Conservation (phyloP, 1,284 basidiomycete genomes). For the Trametes versicolor region DNA sequence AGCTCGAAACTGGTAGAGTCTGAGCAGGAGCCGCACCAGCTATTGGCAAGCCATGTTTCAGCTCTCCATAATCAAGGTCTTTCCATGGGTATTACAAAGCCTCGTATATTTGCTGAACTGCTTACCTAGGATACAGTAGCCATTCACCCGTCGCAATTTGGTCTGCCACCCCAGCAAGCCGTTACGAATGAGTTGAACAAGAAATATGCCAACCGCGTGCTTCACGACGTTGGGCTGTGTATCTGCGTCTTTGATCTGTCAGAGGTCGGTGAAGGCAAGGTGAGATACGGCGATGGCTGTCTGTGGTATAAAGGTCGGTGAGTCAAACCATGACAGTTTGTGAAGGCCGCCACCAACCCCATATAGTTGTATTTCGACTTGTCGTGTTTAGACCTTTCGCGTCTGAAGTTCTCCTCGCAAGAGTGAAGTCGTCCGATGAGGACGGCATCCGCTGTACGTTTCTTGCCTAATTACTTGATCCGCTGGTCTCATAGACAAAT, state of each 20-base stretch:
- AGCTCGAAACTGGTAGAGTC: too few species aligned
- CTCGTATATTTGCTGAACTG: constrained; percentile 1
- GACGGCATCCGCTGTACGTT: constrained; percentile 83
- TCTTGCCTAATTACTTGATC: neutral
- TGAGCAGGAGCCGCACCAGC: neutral
- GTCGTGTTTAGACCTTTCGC: constrained; percentile 93
- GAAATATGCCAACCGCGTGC: constrained; percentile 93
- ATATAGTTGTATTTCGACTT: constrained; percentile 86
- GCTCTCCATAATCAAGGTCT: constrained; percentile 66
- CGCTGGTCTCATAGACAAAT: constrained; percentile 17
- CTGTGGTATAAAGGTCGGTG: constrained; percentile 91
- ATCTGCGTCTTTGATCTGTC: constrained; percentile 90
- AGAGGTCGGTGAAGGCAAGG: constrained; percentile 89
- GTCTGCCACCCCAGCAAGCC: constrained; percentile 74
- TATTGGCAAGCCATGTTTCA: constrained; percentile 59
- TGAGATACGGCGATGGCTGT: constrained; percentile 94
- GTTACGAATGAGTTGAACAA: constrained; percentile 86
- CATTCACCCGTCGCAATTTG: constrained; percentile 81
- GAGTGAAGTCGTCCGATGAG: constrained; percentile 86
- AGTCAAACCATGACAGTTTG: constrained; percentile 4
- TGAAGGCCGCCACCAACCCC: constrained; percentile 1
- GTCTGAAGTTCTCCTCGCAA: constrained; percentile 91
- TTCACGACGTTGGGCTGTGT: constrained; percentile 93
- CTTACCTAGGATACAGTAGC: constrained; percentile 75
- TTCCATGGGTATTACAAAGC: neutral